Evolutionary conservation across 805 yeast species (phyloP), one percentile per base, ranked within the genome.

Genomic region (Pichia paraexigua): DNA sequence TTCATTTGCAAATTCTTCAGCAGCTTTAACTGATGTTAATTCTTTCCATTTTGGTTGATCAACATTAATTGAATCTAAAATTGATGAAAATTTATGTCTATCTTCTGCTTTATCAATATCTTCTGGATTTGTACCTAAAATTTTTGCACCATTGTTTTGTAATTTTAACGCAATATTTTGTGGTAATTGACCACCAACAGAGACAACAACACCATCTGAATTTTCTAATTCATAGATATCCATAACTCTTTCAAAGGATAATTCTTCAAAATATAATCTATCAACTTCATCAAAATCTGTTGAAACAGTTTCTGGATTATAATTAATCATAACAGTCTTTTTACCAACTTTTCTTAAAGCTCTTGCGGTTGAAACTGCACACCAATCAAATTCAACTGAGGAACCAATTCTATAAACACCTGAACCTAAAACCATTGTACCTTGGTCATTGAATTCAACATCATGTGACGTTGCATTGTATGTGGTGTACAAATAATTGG

Each of bases 1-100:
- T 59, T 79, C 76, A 50, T 80, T 74, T 47, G 98, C 97, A 70
- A 92, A 92, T 20, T 66, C 70, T 66, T 84, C 85, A 53, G 99
- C 99, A 56, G 85, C 96, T 42, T 73, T 83, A 45, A 91, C 71
- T 41, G 96, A 85, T 37, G 95, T 82, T 61, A 92, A 79, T 74
- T 94, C 98, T 70, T 89, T 88, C 99, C 99, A 92, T 57, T 87
- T 87, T 43, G 99, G 99, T 76, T 92, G 99, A 71, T 90, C 98
- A 61, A 92, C 87, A 39, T 85, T 85, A 65, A 94, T 89, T 45
- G 94, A 83, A 70, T 92, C 98, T 65, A 94, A 78, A 63, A 92
- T 92, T 49, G 89, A 84, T 21, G 97, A 91, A 74, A 92, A 92
- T 75, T 92, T 94, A 75, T 92, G 97, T 75, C 99, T 89, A 72